Evolutionary conservation across 208 protist species (phyloP), one percentile per base, ranked within the genome.

Genomic region (Acanthamoeba lenticulata): DNA sequence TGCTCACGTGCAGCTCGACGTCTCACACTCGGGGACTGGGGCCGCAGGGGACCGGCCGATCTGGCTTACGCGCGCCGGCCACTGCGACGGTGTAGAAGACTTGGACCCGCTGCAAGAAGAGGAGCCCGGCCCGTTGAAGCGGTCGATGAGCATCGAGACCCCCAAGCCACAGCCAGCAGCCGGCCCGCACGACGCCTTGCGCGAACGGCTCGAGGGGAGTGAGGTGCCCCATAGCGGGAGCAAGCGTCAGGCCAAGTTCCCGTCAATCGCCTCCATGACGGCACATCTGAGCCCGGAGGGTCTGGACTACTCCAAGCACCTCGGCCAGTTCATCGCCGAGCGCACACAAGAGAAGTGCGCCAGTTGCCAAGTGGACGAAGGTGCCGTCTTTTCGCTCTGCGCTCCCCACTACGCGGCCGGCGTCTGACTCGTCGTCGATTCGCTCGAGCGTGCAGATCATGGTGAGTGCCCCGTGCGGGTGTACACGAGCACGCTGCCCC

Each of bases 21-120:
- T n/a, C n/a, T n/a, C n/a, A n/a, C n/a, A n/a, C n/a, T n/a, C n/a
- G n/a, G n/a, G n/a, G n/a, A 57, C 19, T 57, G 9, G 7, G 7
- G 11, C 11, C 42, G 72, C 72, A 81, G 72, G 88, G 40, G 44
- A 55, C 7, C 49, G 88, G 15, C 88, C 88, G 32, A 92, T 92
- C 17, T 92, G 88, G 88, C 27, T 92, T 19, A 79, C 88, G n/a
- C 88, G 88, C 29, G 6, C 88, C 1, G 88, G 60, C 24, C 88
- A 92, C 62, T 79, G 60, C 88, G 88, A 69, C n/a, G 52, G 1
- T 1, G 65, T 79, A 3, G 88, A 45, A 11, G 88, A 92, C 60
- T 27, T 77, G 6, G 60, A 77, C 42, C 65, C 38, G 40, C 32
- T 92, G 36, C 38, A 92, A 7, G 60, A 69, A 49, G 45, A 45